phyloP scores from a whole-genome alignment of 2,329 filamentous ascomycete species.

The Periconia macrospinosa region DNA sequence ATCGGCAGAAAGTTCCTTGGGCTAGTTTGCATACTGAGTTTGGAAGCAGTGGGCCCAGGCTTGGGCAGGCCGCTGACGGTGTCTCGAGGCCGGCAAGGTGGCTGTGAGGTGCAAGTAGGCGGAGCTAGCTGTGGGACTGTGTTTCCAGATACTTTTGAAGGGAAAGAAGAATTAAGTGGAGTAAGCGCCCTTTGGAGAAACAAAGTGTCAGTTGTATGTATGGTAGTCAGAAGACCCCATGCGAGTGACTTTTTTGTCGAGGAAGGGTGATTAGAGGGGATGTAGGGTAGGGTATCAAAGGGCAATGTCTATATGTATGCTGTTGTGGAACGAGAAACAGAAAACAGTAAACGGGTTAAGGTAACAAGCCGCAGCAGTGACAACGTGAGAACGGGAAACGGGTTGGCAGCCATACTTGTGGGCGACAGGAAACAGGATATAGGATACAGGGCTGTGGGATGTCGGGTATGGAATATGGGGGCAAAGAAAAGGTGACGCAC shows the following conservation, averaged over 20 bases:
- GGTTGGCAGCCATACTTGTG: neutral
- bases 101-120: slow-evolving; percentile 5
- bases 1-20: slow-evolving; percentile 52
- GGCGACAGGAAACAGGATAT: neutral
- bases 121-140: slow-evolving; percentile 12
- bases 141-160: slow-evolving; percentile 31
- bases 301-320: neutral
- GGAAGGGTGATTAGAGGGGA: neutral
- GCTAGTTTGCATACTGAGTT: slow-evolving; percentile 43
- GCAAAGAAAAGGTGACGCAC: slow-evolving; percentile 32
- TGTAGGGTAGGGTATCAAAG: neutral
- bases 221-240: slow-evolving; percentile 30
- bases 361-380: slow-evolving; percentile 1
- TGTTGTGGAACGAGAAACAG: slow-evolving; percentile 7
- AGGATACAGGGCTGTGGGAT: neutral
- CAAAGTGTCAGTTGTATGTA: slow-evolving; percentile 36
- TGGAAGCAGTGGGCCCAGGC: slow-evolving; percentile 15
- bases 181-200: slow-evolving; percentile 39
- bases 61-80: slow-evolving; percentile 20
- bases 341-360: slow-evolving; percentile 9
- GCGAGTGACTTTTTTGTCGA: neutral
- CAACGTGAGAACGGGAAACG: slow-evolving; percentile 1
- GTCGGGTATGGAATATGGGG: slow-evolving; percentile 11
- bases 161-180: slow-evolving; percentile 37
- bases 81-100: slow-evolving; percentile 18